A percentile compares a stretch with the other conserved stretches of the same genome.
phyloP scores from a whole-genome alignment of 1,139 yeast genomes.

The Casaregolazyma suthepensis region DNA sequence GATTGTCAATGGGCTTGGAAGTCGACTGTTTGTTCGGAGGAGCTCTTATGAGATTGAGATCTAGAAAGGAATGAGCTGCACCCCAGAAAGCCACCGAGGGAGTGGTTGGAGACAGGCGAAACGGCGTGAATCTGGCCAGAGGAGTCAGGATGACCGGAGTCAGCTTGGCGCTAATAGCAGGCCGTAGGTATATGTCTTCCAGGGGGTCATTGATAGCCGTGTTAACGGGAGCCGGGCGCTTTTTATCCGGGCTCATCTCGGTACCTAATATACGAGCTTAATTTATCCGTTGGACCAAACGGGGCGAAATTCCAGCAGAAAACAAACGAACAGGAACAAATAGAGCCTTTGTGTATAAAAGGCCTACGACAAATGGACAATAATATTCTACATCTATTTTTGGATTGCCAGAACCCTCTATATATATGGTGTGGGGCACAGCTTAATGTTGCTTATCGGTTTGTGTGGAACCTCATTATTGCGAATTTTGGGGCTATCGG shows the following conservation, averaged over 20 bases:
- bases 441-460: not conserved
- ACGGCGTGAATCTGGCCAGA: not conserved
- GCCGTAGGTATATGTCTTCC: not conserved
- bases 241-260: conserved; percentile 5
- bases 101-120: not conserved
- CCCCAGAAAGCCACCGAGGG: not conserved
- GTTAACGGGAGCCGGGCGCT: conserved; percentile 1
- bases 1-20: not conserved
- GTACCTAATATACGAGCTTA: not conserved
- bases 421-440: not conserved
- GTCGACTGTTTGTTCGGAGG: not conserved
- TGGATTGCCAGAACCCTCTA: not conserved
- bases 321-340: too few species aligned
- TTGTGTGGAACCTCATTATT: not conserved
- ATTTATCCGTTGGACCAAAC: not conserved
- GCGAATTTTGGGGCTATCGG: not conserved
- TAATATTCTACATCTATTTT: not conserved
- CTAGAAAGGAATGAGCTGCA: not conserved
- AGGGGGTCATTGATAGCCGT: not conserved
- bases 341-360: not conserved
- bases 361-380: not conserved
- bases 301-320: too few species aligned
- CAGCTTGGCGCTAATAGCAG: not conserved
- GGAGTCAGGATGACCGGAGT: not conserved
- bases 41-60: not conserved